Conservation (phyloP, 2,329 filamentous ascomycete genomes). For the Beauveria varroae region DNA sequence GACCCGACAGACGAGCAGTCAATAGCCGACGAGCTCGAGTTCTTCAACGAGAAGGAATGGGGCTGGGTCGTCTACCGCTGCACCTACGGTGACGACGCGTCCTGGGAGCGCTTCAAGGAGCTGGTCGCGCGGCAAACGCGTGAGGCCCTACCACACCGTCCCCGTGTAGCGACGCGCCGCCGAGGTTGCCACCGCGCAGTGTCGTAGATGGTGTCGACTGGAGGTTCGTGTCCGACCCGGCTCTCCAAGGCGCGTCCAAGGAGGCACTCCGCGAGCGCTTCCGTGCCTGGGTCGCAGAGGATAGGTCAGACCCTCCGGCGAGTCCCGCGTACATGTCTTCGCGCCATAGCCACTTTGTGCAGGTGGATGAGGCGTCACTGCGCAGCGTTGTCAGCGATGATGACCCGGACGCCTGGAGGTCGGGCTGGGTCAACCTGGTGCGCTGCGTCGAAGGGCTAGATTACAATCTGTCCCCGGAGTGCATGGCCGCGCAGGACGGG, state of each 20-base stretch:
- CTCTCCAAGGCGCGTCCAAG: conserved; percentile 1
- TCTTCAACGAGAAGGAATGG: conserved; percentile 4
- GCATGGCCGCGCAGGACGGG: background rate
- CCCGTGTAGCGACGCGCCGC: background rate
- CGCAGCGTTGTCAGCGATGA: background rate
- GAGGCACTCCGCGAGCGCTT: background rate
- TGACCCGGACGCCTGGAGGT: background rate
- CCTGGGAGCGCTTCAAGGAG: conserved; percentile 10
- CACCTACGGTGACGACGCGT: conserved; percentile 12
- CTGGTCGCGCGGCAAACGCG: conserved; percentile 4
- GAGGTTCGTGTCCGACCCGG: conserved; percentile 9
- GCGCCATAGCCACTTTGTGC: background rate
- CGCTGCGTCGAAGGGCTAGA: background rate
- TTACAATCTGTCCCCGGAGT: background rate
- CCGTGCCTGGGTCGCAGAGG: background rate
- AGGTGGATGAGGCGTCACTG: background rate
- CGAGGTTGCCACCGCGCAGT: background rate
- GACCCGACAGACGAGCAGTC: background rate
- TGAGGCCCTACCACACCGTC: background rate
- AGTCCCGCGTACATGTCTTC: background rate
- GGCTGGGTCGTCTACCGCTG: conserved; percentile 14
- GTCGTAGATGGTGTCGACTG: conserved; percentile 10
- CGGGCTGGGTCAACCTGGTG: background rate
- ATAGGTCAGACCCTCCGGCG: background rate
- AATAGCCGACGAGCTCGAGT: background rate